Evolutionary conservation across 2,329 filamentous ascomycete species (phyloP), one percentile per base, ranked within the genome.

Genomic region (Truncatella angustata): DNA sequence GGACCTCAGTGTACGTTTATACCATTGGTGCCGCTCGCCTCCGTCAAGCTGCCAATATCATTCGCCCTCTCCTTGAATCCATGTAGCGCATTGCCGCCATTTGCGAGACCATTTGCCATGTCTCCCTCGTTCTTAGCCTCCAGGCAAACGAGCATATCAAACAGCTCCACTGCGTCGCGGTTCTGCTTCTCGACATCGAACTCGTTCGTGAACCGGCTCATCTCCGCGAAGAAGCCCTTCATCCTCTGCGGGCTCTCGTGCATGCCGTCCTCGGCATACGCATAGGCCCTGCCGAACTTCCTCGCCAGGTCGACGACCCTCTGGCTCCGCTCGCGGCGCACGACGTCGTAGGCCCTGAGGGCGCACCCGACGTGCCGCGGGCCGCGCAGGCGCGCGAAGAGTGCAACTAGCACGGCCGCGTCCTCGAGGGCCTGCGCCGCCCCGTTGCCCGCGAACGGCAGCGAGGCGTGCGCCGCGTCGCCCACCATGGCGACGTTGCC

Each of bases 371-470:
- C 51, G 12, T 60, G 50, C 3, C 14, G 46, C 18, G 44, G 44
- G 4, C 40, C 20, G 20, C 20, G 28, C 18, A 65, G 58, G 35
- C 36, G 34, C 2, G 26, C 50, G 36, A 70, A 59, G 16, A 70
- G 43, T 18, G 39, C 34, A 28, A 62, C 52, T 6, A 72, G 60
- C 5, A 65, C 63, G 2, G 64, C 61, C 1, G 66, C 65, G 51
- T 71, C 69, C 54, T 72, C 68, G 43, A 72, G 58, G n/a, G 67
- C 69, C 53, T 71, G 69, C 16, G 66, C 65, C 1, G 68, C 68
- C 0, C 68, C 68, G 50, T 70, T 68, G 5, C 68, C 68, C 3
- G 64, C 61, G 54, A 70, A 71, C 0, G 68, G 68, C 2, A 69
- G 56, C 5, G 65, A 43, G 3, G 68, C 61, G 56, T 71, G 68